Base-by-base conservation (phyloP, 2,329 filamentous ascomycete genomes). In the Hypoxylon sp. region DNA sequence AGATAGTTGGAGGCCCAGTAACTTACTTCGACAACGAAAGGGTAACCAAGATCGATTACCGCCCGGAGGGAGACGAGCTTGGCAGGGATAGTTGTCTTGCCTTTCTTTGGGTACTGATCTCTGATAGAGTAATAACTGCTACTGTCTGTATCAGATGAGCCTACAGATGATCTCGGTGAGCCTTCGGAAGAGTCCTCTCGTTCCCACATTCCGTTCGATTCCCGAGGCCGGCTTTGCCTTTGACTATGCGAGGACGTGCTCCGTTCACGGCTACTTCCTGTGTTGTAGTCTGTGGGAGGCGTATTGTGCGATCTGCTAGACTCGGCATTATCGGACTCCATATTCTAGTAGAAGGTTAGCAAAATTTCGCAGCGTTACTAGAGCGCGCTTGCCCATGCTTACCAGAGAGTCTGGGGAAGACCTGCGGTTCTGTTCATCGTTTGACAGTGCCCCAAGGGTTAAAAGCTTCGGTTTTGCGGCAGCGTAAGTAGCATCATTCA, bases 1-100 rank as follows among this genome's bases (percentile, higher is more conserved):
- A 19, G n/a, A 11, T 10, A 6, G 6, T 39, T 3, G 14, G 13
- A 19, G 22, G 33, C 5, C 14, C 17, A 31, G 19, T 10, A 48
- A 29, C 31, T 50, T 47, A 59, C 55, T 29, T 59, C 55, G 11
- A 26, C 8, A 10, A 50, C 14, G 24, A 37, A 59, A 11, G 55
- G 55, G 22, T 59, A 59, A 10, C 31, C 44, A 10, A 48, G 46
- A 9, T 50, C 55, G 33, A 59, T 59, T 9, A 59, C 22, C 0
- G 55, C 44, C 10, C 29, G 17, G 8, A 59, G 19, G 14, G 55
- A 59, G 6, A 59, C 44, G 5, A 59, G 29, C 6, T 17, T 59
- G 19, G 31, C 44, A 22, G 44, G 55, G 22, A 59, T 50, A 9
- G 11, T 59, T 13, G 55, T 59, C 55, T 48, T 59, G 17, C 55